Percentiles rank a stretch among this genome's conserved stretches.
Evolutionary conservation across 495 filamentous ascomycete species (phyloP).

Genomic region (Podospora bellae-mahoneyi): DNA sequence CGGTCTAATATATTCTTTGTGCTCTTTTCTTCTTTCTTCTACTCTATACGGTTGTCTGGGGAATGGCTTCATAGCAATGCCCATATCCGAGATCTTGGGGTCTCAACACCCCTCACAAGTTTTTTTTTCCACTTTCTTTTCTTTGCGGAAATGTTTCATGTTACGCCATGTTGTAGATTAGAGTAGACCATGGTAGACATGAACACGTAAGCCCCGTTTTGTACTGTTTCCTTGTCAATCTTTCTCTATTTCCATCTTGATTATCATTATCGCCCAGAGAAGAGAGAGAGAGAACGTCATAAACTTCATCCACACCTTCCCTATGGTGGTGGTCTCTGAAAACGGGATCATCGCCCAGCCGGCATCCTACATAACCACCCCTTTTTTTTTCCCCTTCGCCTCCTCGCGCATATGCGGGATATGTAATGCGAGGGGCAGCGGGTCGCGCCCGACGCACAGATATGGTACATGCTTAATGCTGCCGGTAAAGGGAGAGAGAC

Average conservation of each 20-base stretch:
- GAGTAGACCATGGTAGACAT: neutral
- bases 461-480: conserved; percentile 1
- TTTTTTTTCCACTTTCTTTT: neutral
- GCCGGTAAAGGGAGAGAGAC: neutral
- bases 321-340: neutral
- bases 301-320: neutral
- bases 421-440: neutral
- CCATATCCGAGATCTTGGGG: neutral
- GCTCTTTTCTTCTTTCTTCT: neutral
- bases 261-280: too few species aligned
- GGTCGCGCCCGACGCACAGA: neutral
- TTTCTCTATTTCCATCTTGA: neutral
- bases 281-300: neutral
- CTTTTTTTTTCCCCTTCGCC: neutral
- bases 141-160: neutral
- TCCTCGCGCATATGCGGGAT: neutral
- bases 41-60: neutral
- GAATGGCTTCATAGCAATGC: neutral
- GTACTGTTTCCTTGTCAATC: neutral
- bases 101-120: neutral
- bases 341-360: neutral
- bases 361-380: neutral
- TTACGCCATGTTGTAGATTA: neutral
- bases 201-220: neutral
- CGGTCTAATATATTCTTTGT: neutral